phyloP scores from a whole-genome alignment of 495 filamentous ascomycete species.

The Penicillium manginii region DNA sequence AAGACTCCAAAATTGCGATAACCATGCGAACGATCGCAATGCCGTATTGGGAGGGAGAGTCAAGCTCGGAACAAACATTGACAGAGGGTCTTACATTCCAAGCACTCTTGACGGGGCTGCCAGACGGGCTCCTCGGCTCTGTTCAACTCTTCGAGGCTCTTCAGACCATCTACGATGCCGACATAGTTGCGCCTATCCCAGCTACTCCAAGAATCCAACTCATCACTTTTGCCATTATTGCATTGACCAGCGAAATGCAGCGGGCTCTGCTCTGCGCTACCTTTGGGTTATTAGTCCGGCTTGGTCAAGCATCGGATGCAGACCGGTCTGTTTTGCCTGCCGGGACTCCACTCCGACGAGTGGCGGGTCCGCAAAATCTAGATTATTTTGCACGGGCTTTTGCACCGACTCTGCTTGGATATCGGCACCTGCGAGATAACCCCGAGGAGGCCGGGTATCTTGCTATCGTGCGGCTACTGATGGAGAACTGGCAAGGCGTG shows the following conservation, averaged over 20 bases:
- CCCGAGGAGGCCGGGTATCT: background rate
- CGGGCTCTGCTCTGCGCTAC: slow-evolving; percentile 46
- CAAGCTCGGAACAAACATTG: slow-evolving; percentile 52
- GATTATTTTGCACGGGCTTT: slow-evolving; percentile 38
- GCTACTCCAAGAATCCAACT: slow-evolving; percentile 25
- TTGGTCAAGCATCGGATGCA: slow-evolving; percentile 32
- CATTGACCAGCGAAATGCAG: slow-evolving; percentile 41
- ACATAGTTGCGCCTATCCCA: slow-evolving; percentile 9
- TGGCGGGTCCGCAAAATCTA: slow-evolving; percentile 25
- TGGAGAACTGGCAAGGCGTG: slow-evolving; percentile 40
- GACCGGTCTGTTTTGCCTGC: slow-evolving; percentile 13
- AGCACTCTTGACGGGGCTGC: slow-evolving; percentile 68
- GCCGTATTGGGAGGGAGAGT: slow-evolving; percentile 11
- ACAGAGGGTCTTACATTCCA: slow-evolving; percentile 77
- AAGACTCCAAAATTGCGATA: slow-evolving; percentile 35
- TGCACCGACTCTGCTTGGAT: slow-evolving; percentile 38
- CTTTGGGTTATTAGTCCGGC: slow-evolving; percentile 38
- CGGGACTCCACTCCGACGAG: slow-evolving; percentile 20
- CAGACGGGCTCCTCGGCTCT: slow-evolving; percentile 75
- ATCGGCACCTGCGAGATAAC: background rate
- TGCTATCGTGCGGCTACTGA: slow-evolving; percentile 26
- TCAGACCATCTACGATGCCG: slow-evolving; percentile 61
- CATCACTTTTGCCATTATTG: slow-evolving; percentile 45
- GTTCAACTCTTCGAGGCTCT: slow-evolving; percentile 66
- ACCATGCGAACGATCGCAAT: slow-evolving; percentile 36